Conservation (phyloP, 192 early-diverging fungal genomes). For the Mortierella antarctica region DNA sequence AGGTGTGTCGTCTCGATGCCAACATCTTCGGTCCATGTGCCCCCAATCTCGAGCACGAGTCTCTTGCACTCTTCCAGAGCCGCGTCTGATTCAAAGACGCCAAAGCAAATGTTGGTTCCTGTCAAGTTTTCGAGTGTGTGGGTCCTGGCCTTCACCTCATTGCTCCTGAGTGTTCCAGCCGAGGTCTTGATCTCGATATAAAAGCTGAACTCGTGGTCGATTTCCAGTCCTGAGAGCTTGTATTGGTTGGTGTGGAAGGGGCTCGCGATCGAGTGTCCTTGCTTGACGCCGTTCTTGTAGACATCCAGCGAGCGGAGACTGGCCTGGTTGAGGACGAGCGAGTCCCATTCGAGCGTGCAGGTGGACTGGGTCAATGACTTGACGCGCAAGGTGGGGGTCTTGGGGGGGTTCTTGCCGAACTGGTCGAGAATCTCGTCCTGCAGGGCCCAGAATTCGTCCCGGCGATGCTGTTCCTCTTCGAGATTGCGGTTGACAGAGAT, state of each 20-base stretch:
- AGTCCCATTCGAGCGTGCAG: slow-evolving; percentile 91
- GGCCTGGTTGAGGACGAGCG: slow-evolving; percentile 83
- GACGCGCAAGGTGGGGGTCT: slow-evolving; percentile 80
- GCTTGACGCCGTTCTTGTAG: slow-evolving; percentile 88
- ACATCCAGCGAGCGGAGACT: slow-evolving; percentile 89
- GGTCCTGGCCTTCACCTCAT: slow-evolving; percentile 80
- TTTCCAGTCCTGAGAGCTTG: slow-evolving; percentile 92
- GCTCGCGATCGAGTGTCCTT: slow-evolving; percentile 68
- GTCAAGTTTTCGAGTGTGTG: slow-evolving; percentile 97
- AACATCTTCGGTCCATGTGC: slow-evolving; percentile 87
- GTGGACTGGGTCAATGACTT: slow-evolving; percentile 88
- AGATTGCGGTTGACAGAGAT: slow-evolving; percentile 93
- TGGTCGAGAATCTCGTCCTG: slow-evolving; percentile 86
- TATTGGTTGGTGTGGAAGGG: slow-evolving; percentile 62
- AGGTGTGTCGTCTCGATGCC: slow-evolving; percentile 93
- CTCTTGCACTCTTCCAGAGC: slow-evolving; percentile 75
- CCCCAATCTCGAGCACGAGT: slow-evolving; percentile 84
- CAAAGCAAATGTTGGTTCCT: slow-evolving; percentile 97
- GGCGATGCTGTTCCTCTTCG: slow-evolving; percentile 83
- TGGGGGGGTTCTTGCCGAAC: slow-evolving; percentile 84
- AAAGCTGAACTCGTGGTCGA: slow-evolving; percentile 91
- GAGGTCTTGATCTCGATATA: slow-evolving; percentile 92
- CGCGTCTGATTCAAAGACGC: slow-evolving; percentile 79
- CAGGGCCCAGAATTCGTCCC: slow-evolving; percentile 82
- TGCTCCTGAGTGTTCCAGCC: slow-evolving; percentile 85